Conservation (phyloP, 441 rosid species). For the Omphalea diandra region DNA sequence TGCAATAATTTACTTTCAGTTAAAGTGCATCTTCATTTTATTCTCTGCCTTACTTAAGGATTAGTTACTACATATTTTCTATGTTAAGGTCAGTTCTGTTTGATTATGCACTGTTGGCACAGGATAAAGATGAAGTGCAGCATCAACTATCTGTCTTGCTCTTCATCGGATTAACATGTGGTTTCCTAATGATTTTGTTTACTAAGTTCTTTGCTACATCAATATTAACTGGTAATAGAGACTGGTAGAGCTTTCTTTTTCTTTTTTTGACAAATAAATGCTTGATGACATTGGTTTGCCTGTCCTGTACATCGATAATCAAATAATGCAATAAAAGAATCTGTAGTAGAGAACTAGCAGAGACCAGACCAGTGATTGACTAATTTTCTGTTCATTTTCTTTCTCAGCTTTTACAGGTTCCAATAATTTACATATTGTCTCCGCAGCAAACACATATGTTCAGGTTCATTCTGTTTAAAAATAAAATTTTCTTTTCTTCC, state of each 20-base stretch:
- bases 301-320: too few relatives aligned
- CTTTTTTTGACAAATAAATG: conserved; percentile 2
- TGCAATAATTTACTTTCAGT: too few relatives aligned
- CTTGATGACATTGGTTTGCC: too few relatives aligned
- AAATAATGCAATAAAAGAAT: too few relatives aligned
- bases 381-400: neutral
- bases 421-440: conserved; percentile 37
- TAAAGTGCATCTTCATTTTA: neutral
- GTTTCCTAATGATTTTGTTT: conserved; percentile 41
- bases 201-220: conserved; percentile 41
- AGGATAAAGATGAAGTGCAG: conserved; percentile 44
- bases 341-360: neutral
- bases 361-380: neutral
- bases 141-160: conserved; percentile 42
- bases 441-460: conserved; percentile 43
- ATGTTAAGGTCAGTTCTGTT: too few relatives aligned
- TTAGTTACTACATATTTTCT: neutral
- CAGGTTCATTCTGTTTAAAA: conserved; percentile 34
- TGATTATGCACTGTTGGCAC: conserved; percentile 8
- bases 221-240: conserved; percentile 38
- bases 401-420: conserved; percentile 42
- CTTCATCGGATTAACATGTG: conserved; percentile 39
- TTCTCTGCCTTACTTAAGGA: neutral
- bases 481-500: too few relatives aligned
- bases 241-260: conserved; percentile 13